These are phyloP conservation scores for Peniophora sp. DNA, from an alignment of 1,284 basidiomycete genomes.

Conservation along the genomic window DNA sequence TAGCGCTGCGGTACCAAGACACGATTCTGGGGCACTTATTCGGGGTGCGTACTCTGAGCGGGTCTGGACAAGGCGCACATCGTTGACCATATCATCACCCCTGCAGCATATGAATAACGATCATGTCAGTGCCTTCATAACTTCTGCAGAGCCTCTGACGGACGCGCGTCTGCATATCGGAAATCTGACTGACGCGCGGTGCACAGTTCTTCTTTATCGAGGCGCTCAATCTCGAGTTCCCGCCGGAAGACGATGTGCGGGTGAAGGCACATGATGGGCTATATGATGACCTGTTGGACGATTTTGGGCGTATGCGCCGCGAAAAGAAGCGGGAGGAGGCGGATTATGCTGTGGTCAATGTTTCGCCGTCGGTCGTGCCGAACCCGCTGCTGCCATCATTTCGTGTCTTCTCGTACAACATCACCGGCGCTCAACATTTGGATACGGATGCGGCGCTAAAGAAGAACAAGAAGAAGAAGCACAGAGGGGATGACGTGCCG, in stretches of 20 bases:
- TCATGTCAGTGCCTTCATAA: conserved; percentile 38
- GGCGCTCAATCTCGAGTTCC: conserved; percentile 40
- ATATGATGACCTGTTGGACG: conserved; percentile 43
- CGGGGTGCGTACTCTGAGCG: conserved; percentile 47
- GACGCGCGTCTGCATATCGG: neutral
- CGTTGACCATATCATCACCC: neutral
- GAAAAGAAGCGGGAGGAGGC: conserved; percentile 43
- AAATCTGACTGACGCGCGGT: conserved; percentile 7
- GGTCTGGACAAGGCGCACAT: neutral
- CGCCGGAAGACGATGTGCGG: conserved; percentile 4
- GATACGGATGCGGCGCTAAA: conserved; percentile 12
- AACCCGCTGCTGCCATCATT: conserved; percentile 81
- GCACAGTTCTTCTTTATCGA: conserved; percentile 57
- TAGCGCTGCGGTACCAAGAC: conserved; percentile 81
- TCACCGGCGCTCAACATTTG: conserved; percentile 34
- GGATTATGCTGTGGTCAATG: conserved; percentile 71
- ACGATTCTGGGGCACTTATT: conserved; percentile 87
- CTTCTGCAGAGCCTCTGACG: neutral
- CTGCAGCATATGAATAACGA: conserved; percentile 70
- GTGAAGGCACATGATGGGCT: conserved; percentile 30
- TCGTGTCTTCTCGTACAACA: conserved; percentile 77
- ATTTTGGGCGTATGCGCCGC: conserved; percentile 52
- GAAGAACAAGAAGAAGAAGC: conserved; percentile 23
- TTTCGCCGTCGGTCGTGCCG: conserved; percentile 79
- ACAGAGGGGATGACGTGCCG: conserved; percentile 19